These are phyloP conservation scores for Vitis hybrid DNA, from an alignment of 177 flowering plant genomes.

Conservation along the genomic window DNA sequence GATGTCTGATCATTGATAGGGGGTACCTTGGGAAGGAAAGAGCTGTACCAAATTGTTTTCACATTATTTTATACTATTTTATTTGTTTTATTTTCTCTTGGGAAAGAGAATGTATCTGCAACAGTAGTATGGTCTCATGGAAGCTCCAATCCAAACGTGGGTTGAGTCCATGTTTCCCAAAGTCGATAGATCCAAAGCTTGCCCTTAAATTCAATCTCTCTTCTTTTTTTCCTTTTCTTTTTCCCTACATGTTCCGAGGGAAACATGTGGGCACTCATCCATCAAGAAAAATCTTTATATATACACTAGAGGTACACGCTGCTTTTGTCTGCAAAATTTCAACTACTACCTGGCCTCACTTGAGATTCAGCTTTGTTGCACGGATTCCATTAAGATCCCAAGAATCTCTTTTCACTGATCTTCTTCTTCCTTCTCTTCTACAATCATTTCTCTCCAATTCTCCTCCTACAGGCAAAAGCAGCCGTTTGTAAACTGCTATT, in stretches of 20 bases:
- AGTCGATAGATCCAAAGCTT: conserved; percentile 42
- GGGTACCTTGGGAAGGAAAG: conserved; percentile 31
- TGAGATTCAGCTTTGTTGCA: not conserved
- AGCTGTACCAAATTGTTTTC: not conserved
- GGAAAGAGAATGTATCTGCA: conserved; percentile 15
- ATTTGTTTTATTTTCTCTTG: conserved; percentile 7
- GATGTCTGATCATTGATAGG: conserved; percentile 19
- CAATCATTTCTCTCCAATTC: not conserved
- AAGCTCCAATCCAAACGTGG: conserved; percentile 18
- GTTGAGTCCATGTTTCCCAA: conserved; percentile 14
- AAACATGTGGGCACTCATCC: conserved; percentile 45
- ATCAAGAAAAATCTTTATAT: conserved; percentile 1
- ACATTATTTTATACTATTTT: not conserved
- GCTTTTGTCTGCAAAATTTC: conserved; percentile 14
- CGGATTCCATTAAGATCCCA: conserved; percentile 1
- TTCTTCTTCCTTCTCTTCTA: not conserved
- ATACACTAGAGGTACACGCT: not conserved
- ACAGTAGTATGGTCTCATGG: conserved; percentile 9
- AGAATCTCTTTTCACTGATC: conserved; percentile 1
- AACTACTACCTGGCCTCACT: not conserved
- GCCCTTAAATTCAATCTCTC: not conserved
- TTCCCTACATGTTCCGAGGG: conserved; percentile 5
- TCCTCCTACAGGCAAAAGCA: not conserved
- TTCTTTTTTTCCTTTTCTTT: conserved; percentile 4
- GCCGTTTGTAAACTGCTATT: not conserved